Conservation (phyloP, 257 asterid species). For the Ligustrum vulgare region DNA sequence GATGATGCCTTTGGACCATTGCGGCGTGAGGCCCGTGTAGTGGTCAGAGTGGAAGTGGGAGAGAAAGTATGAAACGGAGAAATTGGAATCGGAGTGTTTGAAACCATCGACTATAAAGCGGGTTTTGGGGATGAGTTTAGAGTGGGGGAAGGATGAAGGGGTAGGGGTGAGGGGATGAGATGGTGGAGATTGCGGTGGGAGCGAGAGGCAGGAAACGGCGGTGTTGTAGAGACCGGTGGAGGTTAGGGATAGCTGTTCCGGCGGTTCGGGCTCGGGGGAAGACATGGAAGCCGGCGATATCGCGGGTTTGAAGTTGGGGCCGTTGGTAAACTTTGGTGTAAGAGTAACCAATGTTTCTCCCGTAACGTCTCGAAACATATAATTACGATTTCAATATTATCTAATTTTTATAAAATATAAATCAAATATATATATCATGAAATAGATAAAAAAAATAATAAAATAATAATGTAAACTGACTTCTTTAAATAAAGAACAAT, state of each 20-base stretch:
- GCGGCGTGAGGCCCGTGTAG: conserved; percentile 74
- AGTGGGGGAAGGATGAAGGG: conserved; percentile 53
- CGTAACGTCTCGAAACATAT: too few relatives aligned
- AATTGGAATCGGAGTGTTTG: conserved; percentile 55
- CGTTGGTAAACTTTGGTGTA: background rate
- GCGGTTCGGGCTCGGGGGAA: conserved; percentile 29
- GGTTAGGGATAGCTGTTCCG: conserved; percentile 46
- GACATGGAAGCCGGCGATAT: conserved; percentile 36
- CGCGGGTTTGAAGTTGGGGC: background rate
- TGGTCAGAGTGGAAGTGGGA: conserved; percentile 97
- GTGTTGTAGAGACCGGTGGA: conserved; percentile 54
- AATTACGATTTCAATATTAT: too few relatives aligned
- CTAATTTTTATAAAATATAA: too few relatives aligned
- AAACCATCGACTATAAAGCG: conserved; percentile 86
- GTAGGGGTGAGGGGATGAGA: conserved; percentile 39
- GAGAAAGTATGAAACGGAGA: conserved; percentile 81
- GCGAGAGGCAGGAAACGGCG: conserved; percentile 48
- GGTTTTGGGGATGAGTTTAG: conserved; percentile 77
- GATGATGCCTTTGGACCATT: conserved; percentile 73
- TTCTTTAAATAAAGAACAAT: too few relatives aligned
- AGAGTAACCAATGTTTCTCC: too few relatives aligned
- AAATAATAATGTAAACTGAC: too few relatives aligned
- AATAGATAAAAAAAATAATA: too few relatives aligned
- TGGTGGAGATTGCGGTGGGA: conserved; percentile 35
- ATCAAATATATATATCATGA: too few relatives aligned